phyloP scores from a whole-genome alignment of 805 yeast genomes.

The Saccharomycopsis sp. region DNA sequence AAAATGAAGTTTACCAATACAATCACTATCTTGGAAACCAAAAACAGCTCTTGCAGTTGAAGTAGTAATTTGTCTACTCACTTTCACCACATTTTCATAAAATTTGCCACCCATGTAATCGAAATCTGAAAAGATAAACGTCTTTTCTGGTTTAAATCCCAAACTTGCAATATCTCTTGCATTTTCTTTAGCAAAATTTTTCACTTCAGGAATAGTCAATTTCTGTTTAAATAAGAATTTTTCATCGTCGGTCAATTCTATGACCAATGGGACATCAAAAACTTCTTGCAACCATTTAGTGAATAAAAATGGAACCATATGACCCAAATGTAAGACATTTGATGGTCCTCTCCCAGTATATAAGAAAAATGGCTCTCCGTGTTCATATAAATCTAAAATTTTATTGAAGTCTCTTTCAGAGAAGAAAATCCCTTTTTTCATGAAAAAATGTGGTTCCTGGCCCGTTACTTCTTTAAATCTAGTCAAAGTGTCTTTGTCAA shows the following conservation, averaged over 20 bases:
- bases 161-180: constrained; percentile 90
- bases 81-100: constrained; percentile 89
- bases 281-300: constrained; percentile 98
- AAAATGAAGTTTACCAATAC: constrained; percentile 91
- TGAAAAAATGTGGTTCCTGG: constrained; percentile 79
- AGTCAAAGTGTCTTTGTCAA: constrained; percentile 60
- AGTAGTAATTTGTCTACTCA: constrained; percentile 90
- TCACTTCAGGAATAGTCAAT: constrained; percentile 83
- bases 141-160: constrained; percentile 91
- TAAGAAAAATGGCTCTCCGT: constrained; percentile 89
- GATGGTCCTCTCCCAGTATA: constrained; percentile 98
- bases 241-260: constrained; percentile 95
- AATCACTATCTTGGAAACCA: constrained; percentile 91
- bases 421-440: constrained; percentile 88
- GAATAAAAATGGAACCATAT: constrained; percentile 89
- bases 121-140: constrained; percentile 90
- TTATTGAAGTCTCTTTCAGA: constrained; percentile 76
- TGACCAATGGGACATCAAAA: constrained; percentile 89
- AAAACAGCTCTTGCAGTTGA: constrained; percentile 97
- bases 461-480: constrained; percentile 84
- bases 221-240: constrained; percentile 91
- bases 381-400: constrained; percentile 85
- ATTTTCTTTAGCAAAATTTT: constrained; percentile 69
- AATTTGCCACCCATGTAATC: constrained; percentile 90
- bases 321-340: constrained; percentile 94